Evolutionary conservation across 441 rosid genomes (phyloP), one percentile per base, ranked within the genome.

Genomic region (Geranium incanum): DNA sequence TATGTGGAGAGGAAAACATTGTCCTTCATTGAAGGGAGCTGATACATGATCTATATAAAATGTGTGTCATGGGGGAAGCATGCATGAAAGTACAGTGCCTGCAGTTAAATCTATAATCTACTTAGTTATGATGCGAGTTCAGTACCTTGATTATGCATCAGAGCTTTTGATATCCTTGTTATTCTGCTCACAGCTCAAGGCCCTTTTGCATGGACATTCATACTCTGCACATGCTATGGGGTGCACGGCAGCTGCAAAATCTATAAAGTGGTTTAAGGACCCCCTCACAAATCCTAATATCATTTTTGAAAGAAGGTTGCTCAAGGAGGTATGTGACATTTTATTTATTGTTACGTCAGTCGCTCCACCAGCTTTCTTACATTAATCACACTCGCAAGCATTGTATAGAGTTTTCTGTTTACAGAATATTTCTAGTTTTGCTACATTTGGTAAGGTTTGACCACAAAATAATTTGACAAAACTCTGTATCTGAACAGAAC

Each of bases 191-290:
- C 76, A 94, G 99, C 94, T 94, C 75, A 83, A 85, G 81, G 99
- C 97, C 16, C 90, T 94, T 74, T 83, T 94, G 79, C 99, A 92
- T 77, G 99, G 99, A 68, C 99, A 94, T 79, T 92, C 99, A 4
- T 92, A 92, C 79, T 68, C 96, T 66, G 99, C 97, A 68, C 98
- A 95, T 84, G 95, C 98, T 60, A 83, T 89, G 89, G 99, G 97
- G 50, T 95, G 98, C 73, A 78, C 86, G 38, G 97, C 98, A 67
- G 98, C 99, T 67, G 84, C 77, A 70, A 92, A 87, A 72, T 77
- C 99, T 69, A 92, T 95, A 33, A 78, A 84, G 78, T 90, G 98
- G 98, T 91, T 87, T 81, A 92, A 85, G 80, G 89, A 95, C 83
- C 92, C 93, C 73, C 80, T 68, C 73, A 84, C 88, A 68, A 95